phyloP scores from a whole-genome alignment of 2,329 filamentous ascomycete genomes.

The Neocucurbitaria cava region DNA sequence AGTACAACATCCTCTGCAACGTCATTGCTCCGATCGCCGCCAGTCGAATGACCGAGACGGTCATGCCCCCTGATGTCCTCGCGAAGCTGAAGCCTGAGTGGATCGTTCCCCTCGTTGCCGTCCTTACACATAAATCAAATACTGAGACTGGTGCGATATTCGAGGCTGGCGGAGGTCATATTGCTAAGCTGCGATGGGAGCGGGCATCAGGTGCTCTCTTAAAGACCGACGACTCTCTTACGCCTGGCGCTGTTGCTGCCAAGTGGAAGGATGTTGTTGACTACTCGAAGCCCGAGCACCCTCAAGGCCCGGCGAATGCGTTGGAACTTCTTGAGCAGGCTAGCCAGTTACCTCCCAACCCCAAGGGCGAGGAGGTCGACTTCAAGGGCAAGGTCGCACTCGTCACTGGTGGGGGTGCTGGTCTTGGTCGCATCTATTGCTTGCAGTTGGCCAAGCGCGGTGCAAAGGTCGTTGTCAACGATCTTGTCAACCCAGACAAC shows the following conservation, averaged over 20 bases:
- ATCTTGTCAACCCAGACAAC: constrained; percentile 88
- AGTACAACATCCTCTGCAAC: constrained; percentile 97
- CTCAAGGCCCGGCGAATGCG: constrained; percentile 86
- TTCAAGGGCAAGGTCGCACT: constrained; percentile 49
- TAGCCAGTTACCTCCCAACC: constrained; percentile 37
- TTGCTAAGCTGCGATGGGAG: constrained; percentile 96
- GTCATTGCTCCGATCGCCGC: constrained; percentile 95
- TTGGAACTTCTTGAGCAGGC: constrained; percentile 67
- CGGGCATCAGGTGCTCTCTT: constrained; percentile 86
- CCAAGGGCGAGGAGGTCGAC: constrained; percentile 40
- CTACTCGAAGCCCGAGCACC: constrained; percentile 84
- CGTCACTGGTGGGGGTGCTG: constrained; percentile 47
- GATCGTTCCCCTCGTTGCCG: constrained; percentile 91
- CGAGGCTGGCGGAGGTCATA: constrained; percentile 89
- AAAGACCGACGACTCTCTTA: constrained; percentile 87
- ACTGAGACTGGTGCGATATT: constrained; percentile 90
- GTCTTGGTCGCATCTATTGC: constrained; percentile 88
- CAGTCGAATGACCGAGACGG: constrained; percentile 91
- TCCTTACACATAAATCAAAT: constrained; percentile 85
- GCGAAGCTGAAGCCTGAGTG: constrained; percentile 88
- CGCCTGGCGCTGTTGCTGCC: constrained; percentile 83
- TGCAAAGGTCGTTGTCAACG: constrained; percentile 90
- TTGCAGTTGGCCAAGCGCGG: constrained; percentile 86
- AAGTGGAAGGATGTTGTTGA: constrained; percentile 90
- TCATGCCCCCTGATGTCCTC: constrained; percentile 94